phyloP scores from a whole-genome alignment of 2,329 filamentous ascomycete species.

The Pseudogymnoascus sp. region DNA sequence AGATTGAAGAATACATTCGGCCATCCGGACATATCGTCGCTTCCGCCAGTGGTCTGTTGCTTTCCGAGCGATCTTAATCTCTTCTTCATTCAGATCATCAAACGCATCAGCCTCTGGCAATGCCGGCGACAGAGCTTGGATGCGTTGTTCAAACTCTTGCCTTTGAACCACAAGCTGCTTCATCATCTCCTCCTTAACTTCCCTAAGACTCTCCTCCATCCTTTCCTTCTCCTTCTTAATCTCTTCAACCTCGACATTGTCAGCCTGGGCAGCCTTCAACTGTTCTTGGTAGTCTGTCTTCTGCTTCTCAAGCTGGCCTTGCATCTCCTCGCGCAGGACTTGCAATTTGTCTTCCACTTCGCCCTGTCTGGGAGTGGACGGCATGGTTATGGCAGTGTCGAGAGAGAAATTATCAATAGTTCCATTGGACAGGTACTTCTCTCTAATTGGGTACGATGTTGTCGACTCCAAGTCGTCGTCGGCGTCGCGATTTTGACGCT shows the following conservation, averaged over 20 bases:
- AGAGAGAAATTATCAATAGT: conserved; percentile 94
- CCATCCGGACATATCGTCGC: conserved; percentile 86
- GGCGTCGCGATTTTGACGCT: conserved; percentile 66
- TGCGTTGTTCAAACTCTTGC: conserved; percentile 74
- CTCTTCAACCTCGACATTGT: conserved; percentile 73
- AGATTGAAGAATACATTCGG: conserved; percentile 81
- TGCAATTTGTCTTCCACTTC: conserved; percentile 70
- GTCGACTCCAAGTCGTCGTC: conserved; percentile 88
- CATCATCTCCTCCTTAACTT: conserved; percentile 83
- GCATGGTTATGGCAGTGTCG: conserved; percentile 89
- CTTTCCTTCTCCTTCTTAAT: conserved; percentile 72
- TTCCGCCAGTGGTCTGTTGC: conserved; percentile 70
- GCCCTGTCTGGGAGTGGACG: conserved; percentile 75
- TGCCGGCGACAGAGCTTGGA: conserved; percentile 65
- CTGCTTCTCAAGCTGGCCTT: conserved; percentile 72
- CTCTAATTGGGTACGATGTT: conserved; percentile 77
- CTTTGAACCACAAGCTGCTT: conserved; percentile 76
- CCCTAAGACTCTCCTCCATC: conserved; percentile 75
- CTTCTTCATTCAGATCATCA: conserved; percentile 57
- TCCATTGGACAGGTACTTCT: conserved; percentile 92
- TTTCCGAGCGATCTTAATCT: conserved; percentile 61
- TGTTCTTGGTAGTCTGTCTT: conserved; percentile 77
- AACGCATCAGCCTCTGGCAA: conserved; percentile 11
- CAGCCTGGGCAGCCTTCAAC: conserved; percentile 65
- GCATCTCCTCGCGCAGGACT: conserved; percentile 73